Evolutionary conservation across 352 stramenopile genomes (phyloP).

Genomic region (Albugo laibachii): DNA sequence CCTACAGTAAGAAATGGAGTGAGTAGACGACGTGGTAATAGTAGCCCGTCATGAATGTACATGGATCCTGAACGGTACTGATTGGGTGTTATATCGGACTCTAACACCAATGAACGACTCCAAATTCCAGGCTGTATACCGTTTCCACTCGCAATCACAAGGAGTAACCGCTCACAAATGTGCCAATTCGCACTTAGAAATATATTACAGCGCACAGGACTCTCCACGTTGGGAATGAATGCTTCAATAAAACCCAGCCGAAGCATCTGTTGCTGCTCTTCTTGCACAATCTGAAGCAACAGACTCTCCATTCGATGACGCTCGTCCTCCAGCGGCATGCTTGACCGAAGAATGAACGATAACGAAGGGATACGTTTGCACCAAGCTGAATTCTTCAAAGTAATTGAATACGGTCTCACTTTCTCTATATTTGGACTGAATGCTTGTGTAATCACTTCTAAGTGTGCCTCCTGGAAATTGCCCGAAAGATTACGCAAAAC

Average conservation of each 20-base stretch:
- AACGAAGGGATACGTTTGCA: too few relatives aligned
- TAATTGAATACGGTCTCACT: too few relatives aligned
- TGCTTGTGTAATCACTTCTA: too few relatives aligned
- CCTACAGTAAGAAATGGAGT: constrained; percentile 5
- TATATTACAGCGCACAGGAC: constrained; percentile 41
- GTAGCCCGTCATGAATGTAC: constrained; percentile 6
- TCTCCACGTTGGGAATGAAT: constrained; percentile 50
- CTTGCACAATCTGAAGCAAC: constrained; percentile 66
- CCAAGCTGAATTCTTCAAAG: too few relatives aligned
- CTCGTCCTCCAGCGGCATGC: constrained; percentile 10
- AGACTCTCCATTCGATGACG: constrained; percentile 53
- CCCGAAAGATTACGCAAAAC: too few relatives aligned
- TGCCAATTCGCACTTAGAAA: constrained; percentile 75
- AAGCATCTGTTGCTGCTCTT: constrained; percentile 74
- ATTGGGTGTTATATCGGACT: constrained; percentile 37
- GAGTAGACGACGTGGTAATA: background rate
- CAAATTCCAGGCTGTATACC: constrained; percentile 74
- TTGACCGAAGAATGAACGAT: too few relatives aligned
- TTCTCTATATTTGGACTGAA: too few relatives aligned
- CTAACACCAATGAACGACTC: constrained; percentile 64
- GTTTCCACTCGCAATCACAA: constrained; percentile 67
- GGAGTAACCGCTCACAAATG: constrained; percentile 43
- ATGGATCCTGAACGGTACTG: constrained; percentile 72
- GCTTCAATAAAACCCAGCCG: constrained; percentile 68
- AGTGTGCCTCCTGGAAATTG: too few relatives aligned